Evolutionary conservation across 1,284 basidiomycete genomes (phyloP).

Genomic region (Pyrrhoderma noxium): DNA sequence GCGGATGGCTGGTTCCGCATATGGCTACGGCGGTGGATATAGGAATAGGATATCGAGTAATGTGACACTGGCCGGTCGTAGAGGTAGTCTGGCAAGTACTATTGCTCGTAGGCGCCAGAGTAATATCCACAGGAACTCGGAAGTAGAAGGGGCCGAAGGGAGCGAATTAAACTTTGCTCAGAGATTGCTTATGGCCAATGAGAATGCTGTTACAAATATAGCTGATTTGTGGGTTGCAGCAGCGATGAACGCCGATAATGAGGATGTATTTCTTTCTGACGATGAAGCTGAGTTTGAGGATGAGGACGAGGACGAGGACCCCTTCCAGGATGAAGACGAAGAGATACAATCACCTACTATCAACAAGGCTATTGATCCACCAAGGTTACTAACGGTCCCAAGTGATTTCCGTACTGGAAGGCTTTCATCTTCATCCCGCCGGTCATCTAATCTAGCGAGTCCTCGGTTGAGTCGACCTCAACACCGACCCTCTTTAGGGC

Average conservation of each 20-base stretch:
- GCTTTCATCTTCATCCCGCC: constrained; percentile 24
- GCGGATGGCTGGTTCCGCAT: constrained; percentile 66
- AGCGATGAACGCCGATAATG: constrained; percentile 85
- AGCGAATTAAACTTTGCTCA: constrained; percentile 79
- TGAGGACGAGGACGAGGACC: constrained; percentile 27
- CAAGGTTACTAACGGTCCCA: constrained; percentile 5
- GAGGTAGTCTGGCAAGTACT: constrained; percentile 33
- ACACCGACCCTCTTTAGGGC: constrained; percentile 20
- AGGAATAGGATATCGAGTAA: constrained; percentile 39
- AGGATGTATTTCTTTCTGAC: constrained; percentile 63
- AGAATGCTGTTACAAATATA: constrained; percentile 83
- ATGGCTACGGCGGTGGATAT: constrained; percentile 58
- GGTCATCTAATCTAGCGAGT: constrained; percentile 28
- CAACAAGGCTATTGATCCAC: constrained; percentile 3
- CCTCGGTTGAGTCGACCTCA: constrained; percentile 26
- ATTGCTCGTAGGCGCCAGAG: constrained; percentile 43
- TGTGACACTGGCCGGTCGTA: constrained; percentile 19
- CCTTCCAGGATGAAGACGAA: constrained; percentile 24
- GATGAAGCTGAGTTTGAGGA: constrained; percentile 25
- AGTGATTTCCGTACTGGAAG: constrained; percentile 25
- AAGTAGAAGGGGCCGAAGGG: constrained; percentile 27
- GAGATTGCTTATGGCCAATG: constrained; percentile 84
- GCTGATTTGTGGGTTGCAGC: constrained; percentile 91
- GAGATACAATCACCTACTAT: constrained; percentile 2
- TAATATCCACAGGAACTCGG: constrained; percentile 26